phyloP scores from a whole-genome alignment of 140 eudicot genomes.

The Ambrosia hybrid region DNA sequence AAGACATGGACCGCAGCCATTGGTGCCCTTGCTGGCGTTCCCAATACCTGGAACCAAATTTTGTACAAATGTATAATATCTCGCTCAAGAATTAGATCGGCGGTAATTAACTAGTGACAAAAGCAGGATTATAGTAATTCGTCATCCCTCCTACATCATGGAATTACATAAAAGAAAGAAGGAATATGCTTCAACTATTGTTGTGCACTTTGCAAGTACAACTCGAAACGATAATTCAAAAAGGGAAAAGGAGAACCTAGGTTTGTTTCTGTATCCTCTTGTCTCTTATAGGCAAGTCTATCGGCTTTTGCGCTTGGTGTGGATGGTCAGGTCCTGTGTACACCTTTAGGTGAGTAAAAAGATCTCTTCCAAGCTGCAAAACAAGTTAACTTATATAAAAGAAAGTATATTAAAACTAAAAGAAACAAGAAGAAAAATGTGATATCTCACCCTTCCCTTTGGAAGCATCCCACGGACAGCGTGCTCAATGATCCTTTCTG shows the following conservation, averaged over 20 bases:
- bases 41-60: too few species aligned
- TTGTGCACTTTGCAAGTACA: constrained; percentile 8
- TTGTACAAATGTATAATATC: too few species aligned
- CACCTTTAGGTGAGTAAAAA: constrained; percentile 90
- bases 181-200: too few species aligned
- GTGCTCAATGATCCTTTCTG: constrained; percentile 93
- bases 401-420: too few species aligned
- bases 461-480: constrained; percentile 80
- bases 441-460: constrained; percentile 63
- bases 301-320: constrained; percentile 85
- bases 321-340: constrained; percentile 86
- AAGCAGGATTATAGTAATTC: not conserved
- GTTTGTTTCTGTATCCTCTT: constrained; percentile 69
- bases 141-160: constrained; percentile 19
- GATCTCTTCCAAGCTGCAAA: constrained; percentile 49
- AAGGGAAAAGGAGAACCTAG: constrained; percentile 30
- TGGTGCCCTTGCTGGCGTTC: too few species aligned
- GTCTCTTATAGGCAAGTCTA: constrained; percentile 78
- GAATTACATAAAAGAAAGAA: too few species aligned
- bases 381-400: too few species aligned
- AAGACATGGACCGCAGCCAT: too few species aligned
- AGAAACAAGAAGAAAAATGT: too few species aligned
- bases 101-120: not conserved
- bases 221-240: constrained; percentile 8
- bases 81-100: constrained; percentile 30